These are phyloP conservation scores for Lizonia empirigonia DNA, from an alignment of 2,329 filamentous ascomycete genomes.

Conservation along the genomic window DNA sequence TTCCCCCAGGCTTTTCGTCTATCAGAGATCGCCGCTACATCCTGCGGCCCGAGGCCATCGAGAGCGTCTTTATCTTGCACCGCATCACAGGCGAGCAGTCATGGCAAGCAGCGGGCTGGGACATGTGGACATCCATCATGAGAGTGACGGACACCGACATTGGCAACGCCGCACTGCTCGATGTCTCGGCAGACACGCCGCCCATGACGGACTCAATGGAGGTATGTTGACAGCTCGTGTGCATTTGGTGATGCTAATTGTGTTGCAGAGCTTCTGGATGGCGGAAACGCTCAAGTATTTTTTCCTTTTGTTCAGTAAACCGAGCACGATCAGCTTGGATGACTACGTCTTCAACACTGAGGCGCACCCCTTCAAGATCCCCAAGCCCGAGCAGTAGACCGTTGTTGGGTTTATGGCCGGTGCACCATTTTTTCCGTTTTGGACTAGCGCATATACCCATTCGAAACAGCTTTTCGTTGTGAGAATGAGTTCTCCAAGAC, in stretches of 20 bases:
- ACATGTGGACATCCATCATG: constrained; percentile 56
- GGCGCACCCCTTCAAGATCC: constrained; percentile 53
- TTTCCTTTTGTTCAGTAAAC: constrained; percentile 54
- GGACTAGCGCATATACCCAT: background rate
- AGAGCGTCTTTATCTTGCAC: constrained; percentile 66
- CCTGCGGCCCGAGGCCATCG: constrained; percentile 63
- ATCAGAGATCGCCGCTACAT: constrained; percentile 55
- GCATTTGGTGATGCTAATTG: constrained; percentile 13
- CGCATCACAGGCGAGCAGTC: constrained; percentile 61
- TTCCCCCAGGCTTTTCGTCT: constrained; percentile 52
- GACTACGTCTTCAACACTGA: constrained; percentile 56
- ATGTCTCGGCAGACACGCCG: constrained; percentile 49
- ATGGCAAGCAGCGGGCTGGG: constrained; percentile 55
- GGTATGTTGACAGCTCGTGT: constrained; percentile 27
- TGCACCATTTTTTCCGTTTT: background rate
- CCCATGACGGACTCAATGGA: constrained; percentile 54
- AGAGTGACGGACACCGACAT: constrained; percentile 51
- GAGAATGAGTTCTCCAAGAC: too few relatives aligned
- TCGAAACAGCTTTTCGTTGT: too few relatives aligned
- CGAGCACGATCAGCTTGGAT: constrained; percentile 51
- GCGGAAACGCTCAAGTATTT: constrained; percentile 59
- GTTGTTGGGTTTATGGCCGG: too few relatives aligned
- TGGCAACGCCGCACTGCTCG: constrained; percentile 53
- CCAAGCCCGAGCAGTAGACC: constrained; percentile 18
- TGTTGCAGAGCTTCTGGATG: constrained; percentile 53